Percentiles rank a stretch among this genome's conserved stretches.
phyloP scores from a whole-genome alignment of 768 basidiomycete species.

The Lentinula guzmanii region DNA sequence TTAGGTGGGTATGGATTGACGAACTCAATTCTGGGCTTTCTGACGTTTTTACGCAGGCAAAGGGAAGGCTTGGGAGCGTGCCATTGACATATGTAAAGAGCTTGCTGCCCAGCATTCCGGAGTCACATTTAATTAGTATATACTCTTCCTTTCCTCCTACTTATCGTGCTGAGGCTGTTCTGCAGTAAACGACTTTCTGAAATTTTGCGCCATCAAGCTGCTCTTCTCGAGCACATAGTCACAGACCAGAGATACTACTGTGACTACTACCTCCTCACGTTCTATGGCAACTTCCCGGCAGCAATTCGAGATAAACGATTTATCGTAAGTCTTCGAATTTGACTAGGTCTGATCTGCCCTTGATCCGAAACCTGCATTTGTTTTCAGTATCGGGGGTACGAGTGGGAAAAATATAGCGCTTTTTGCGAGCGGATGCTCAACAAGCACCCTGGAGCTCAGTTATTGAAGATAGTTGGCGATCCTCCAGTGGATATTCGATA shows the following conservation, averaged over 20 bases:
- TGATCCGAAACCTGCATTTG: not conserved
- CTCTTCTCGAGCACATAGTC: conserved; percentile 80
- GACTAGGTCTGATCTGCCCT: not conserved
- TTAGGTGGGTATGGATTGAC: conserved; percentile 48
- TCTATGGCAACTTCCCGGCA: conserved; percentile 86
- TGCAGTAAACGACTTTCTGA: conserved; percentile 74
- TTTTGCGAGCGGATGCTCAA: conserved; percentile 90
- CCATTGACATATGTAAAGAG: conserved; percentile 90
- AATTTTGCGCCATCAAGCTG: conserved; percentile 83
- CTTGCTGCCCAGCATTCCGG: conserved; percentile 83
- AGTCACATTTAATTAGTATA: conserved; percentile 88
- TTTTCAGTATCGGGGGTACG: conserved; percentile 81
- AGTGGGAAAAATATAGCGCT: conserved; percentile 89
- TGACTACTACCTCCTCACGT: conserved; percentile 91
- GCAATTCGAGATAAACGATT: conserved; percentile 88
- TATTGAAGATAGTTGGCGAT: conserved; percentile 68
- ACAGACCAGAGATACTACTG: conserved; percentile 80
- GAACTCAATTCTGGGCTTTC: conserved; percentile 3
- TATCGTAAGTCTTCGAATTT: conserved; percentile 48
- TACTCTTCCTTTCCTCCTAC: conserved; percentile 4
- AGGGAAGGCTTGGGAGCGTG: conserved; percentile 96
- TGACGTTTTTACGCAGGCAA: conserved; percentile 48
- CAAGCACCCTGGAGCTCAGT: conserved; percentile 81
- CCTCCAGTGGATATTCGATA: conserved; percentile 78
- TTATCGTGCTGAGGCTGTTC: conserved; percentile 3